Evolutionary conservation across 768 basidiomycete species (phyloP).

Genomic region (Russula earlei): DNA sequence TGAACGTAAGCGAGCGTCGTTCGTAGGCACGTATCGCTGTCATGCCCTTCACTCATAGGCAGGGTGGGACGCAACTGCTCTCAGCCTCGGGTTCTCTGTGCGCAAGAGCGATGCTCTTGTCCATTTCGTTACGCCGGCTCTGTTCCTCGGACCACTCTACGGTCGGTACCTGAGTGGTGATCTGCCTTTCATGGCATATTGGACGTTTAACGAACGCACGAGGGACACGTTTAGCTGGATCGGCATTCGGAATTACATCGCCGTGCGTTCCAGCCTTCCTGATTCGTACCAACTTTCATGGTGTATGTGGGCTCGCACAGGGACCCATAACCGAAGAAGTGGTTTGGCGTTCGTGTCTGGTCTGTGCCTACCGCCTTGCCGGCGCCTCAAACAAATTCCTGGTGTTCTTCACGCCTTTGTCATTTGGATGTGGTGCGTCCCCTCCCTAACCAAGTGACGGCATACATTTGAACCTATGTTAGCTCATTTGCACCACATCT

Average conservation of each 20-base stretch:
- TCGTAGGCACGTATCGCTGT: background rate
- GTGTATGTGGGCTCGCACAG: conserved; percentile 31
- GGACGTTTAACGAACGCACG: conserved; percentile 36
- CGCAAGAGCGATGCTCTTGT: conserved; percentile 29
- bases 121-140: conserved; percentile 57
- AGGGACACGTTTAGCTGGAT: conserved; percentile 36
- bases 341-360: conserved; percentile 79
- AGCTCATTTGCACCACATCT: conserved; percentile 93
- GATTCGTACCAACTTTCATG: background rate
- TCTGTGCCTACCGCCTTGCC: conserved; percentile 63
- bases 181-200: conserved; percentile 48
- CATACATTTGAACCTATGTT: conserved; percentile 4
- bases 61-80: conserved; percentile 21
- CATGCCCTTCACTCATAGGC: background rate
- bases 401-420: conserved; percentile 74
- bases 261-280: conserved; percentile 28
- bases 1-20: conserved; percentile 17
- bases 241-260: conserved; percentile 64
- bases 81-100: conserved; percentile 21
- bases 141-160: conserved; percentile 75
- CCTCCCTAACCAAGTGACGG: background rate
- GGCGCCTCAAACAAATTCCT: conserved; percentile 46
- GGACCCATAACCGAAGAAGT: conserved; percentile 90
- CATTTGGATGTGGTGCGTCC: conserved; percentile 75
- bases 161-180: conserved; percentile 35